Percentiles rank a stretch among this genome's conserved stretches.
These are phyloP conservation scores for Fonsecaea pugnacius DNA, from an alignment of 2,329 filamentous ascomycete genomes.

Conservation along the genomic window DNA sequence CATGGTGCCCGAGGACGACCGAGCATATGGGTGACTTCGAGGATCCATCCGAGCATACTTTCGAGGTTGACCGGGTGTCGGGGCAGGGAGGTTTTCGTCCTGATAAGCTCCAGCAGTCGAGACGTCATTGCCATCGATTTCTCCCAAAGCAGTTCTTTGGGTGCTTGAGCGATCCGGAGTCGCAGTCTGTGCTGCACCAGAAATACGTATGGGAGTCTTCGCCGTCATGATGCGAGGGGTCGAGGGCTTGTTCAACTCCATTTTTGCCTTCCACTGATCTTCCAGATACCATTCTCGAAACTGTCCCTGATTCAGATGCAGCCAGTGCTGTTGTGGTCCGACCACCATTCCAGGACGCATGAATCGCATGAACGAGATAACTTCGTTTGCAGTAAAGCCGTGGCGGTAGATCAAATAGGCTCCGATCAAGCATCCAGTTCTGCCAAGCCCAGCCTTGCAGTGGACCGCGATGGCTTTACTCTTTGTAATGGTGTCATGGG, in stretches of 20 bases:
- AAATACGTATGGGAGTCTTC: constrained; percentile 60
- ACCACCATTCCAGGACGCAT: constrained; percentile 99
- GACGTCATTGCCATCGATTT: constrained; percentile 81
- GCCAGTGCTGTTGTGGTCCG: constrained; percentile 97
- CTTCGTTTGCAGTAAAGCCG: constrained; percentile 95
- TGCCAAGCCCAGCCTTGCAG: constrained; percentile 95
- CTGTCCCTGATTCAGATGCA: constrained; percentile 92
- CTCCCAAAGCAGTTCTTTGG: constrained; percentile 81
- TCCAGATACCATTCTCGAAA: constrained; percentile 98
- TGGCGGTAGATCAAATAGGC: constrained; percentile 97
- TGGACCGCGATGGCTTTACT: constrained; percentile 95
- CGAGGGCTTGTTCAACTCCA: constrained; percentile 67
- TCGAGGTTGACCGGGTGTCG: constrained; percentile 91
- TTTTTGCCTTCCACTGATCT: constrained; percentile 77
- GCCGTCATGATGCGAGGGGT: constrained; percentile 59
- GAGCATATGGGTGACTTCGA: constrained; percentile 73
- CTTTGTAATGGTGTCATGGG: constrained; percentile 91
- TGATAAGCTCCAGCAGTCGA: constrained; percentile 60
- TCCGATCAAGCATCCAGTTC: constrained; percentile 94
- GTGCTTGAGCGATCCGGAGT: constrained; percentile 68
- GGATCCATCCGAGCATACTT: constrained; percentile 80
- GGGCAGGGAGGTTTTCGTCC: constrained; percentile 91
- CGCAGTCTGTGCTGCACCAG: constrained; percentile 71
- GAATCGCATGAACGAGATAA: constrained; percentile 98
- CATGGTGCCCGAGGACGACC: constrained; percentile 56